Percentiles rank a stretch among this genome's conserved stretches.
phyloP scores from a whole-genome alignment of 371 early-diverging fungal species.

The Mortierella sp. region DNA sequence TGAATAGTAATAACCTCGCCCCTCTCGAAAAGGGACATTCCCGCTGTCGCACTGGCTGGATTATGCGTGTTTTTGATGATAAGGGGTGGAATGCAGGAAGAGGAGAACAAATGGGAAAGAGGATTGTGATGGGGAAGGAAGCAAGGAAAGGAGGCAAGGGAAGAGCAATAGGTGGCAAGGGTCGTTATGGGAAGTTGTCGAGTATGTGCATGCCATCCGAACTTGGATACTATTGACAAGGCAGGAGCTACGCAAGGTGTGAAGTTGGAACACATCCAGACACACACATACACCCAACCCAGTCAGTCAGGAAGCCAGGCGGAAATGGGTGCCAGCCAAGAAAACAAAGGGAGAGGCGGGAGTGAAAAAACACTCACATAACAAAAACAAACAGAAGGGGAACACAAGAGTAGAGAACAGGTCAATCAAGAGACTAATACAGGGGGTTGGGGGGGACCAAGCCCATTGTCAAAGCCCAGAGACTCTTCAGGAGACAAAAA shows the following conservation, averaged over 20 bases:
- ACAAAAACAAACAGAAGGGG: not conserved
- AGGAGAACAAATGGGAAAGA: not conserved
- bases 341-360: not conserved
- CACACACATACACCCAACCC: not conserved
- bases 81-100: not conserved
- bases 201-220: slow-evolving; percentile 7
- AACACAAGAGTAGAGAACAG: not conserved
- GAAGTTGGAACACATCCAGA: not conserved
- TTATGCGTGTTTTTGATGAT: not conserved
- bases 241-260: not conserved
- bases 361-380: not conserved
- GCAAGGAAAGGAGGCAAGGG: not conserved
- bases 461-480: slow-evolving; percentile 9
- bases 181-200: not conserved
- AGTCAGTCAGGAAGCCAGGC: not conserved
- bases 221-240: not conserved
- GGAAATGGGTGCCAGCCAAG: not conserved
- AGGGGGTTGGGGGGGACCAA: not conserved
- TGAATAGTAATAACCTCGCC: not conserved
- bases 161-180: not conserved
- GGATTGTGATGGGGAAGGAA: not conserved
- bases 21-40: not conserved
- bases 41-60: not conserved
- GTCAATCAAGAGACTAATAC: not conserved
- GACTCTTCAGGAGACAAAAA: not conserved